Base-by-base conservation (phyloP, 2,329 filamentous ascomycete species). In the Aspergillus transmontanensis region DNA sequence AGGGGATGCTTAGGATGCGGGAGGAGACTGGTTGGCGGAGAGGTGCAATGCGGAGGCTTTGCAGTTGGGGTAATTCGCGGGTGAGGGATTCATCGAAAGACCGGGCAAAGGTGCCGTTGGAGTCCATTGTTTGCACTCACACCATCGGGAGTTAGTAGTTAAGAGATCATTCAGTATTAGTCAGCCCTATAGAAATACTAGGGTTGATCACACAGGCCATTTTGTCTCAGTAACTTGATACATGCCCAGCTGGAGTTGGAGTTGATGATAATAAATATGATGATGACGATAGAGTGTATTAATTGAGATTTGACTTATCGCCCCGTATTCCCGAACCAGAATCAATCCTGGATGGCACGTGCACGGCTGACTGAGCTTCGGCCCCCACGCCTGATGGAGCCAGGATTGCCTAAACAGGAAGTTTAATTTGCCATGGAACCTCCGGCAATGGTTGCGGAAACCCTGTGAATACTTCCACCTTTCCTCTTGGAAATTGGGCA, bases 11-110 rank as follows among this genome's bases (percentile, higher is more conserved):
- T 63, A 79, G 73, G 43, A 73, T 74, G 43, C 77, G 77, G 16
- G 79, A 77, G 26, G 80, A 79, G 23, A 78, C 76, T 14, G 80
- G 81, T 66, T 82, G 78, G 36, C 81, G 81, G 26, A 84, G 75
- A 58, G 82, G 81, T 64, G 82, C 77, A 57, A 84, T 83, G 62
- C 78, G 79, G 57, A 83, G 72, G 64, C 77, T 72, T 39, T 74
- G 77, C 12, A 78, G 74, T 59, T 80, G 76, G 58, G 79, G 78
- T 32, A 80, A 72, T 66, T 81, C 80, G 54, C 78, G 78, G 43
- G 77, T 73, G 57, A 76, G 67, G 54, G 76, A 75, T 67, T 82
- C 80, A 66, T 82, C 80, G 62, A 79, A 76, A 51, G 72, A 68
- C 50, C 75, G 71, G 61, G 71, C 66, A 67, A 74, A 66, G 58